These are phyloP conservation scores for Eucalyptus polyanthemos DNA, from an alignment of 345 rosid species.

Conservation along the genomic window DNA sequence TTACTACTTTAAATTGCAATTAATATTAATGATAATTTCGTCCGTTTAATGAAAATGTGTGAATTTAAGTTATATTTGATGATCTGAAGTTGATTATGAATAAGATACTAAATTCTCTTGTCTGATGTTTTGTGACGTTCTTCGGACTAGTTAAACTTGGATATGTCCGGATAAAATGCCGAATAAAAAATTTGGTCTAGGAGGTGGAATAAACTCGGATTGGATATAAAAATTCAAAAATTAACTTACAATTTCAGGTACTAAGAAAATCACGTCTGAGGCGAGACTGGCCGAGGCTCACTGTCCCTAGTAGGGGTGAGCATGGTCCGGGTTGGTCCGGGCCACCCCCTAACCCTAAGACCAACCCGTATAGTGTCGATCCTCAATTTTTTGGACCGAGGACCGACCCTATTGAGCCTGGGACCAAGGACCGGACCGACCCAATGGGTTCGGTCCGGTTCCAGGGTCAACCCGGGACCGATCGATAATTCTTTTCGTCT, in stretches of 20 bases:
- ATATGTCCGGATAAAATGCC: accelerated
- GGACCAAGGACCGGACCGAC: too few relatives aligned
- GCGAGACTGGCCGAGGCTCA: not conserved
- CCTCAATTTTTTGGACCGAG: too few relatives aligned
- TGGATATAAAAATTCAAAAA: not conserved
- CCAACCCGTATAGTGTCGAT: too few relatives aligned
- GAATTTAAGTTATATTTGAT: not conserved
- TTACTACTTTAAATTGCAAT: not conserved
- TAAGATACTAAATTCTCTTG: accelerated
- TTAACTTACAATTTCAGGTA: too few relatives aligned
- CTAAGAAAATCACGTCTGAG: not conserved
- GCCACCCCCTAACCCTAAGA: too few relatives aligned
- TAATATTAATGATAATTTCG: not conserved
- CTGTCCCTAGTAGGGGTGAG: not conserved
- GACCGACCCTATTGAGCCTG: too few relatives aligned
- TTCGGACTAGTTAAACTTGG: not conserved
- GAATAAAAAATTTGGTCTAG: too few relatives aligned
- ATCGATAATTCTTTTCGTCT: too few relatives aligned
- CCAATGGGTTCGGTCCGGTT: too few relatives aligned
- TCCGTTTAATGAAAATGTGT: not conserved
- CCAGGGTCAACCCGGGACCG: too few relatives aligned
- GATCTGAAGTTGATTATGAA: accelerated
- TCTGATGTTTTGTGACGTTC: not conserved
- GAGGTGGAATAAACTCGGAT: accelerated
- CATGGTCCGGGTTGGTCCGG: too few relatives aligned